These are phyloP conservation scores for Apiosordaria backusii DNA, from an alignment of 495 filamentous ascomycete genomes.

Conservation along the genomic window DNA sequence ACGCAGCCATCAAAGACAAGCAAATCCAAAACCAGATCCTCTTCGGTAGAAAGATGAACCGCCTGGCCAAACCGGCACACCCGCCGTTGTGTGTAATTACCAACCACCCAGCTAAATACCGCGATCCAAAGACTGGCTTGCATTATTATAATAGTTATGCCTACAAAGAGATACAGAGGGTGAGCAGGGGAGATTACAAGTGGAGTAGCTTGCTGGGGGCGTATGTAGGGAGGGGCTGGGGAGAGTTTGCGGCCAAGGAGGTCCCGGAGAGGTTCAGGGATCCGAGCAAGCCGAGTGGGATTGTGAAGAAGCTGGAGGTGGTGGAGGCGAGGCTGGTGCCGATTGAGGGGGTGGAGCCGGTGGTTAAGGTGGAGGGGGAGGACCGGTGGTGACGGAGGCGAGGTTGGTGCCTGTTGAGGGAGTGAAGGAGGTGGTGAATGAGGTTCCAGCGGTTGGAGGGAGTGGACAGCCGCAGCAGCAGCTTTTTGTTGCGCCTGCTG, in stretches of 20 bases:
- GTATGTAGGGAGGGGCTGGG: constrained; percentile 66
- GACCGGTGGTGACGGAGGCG: background rate
- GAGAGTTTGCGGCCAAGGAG: constrained; percentile 56
- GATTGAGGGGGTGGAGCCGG: constrained; percentile 8
- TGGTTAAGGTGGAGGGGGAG: constrained; percentile 1
- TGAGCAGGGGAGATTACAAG: constrained; percentile 61
- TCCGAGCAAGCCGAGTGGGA: constrained; percentile 26
- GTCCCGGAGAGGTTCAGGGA: constrained; percentile 66
- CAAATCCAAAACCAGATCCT: constrained; percentile 53
- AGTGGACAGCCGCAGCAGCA: background rate
- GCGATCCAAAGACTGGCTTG: constrained; percentile 72
- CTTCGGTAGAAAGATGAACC: constrained; percentile 52
- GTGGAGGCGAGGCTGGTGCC: constrained; percentile 5
- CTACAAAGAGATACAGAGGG: constrained; percentile 66
- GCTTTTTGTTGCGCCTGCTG: background rate
- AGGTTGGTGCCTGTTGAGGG: background rate
- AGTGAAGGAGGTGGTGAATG: no score
- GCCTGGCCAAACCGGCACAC: constrained; percentile 47
- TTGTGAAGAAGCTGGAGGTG: constrained; percentile 11
- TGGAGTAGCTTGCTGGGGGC: constrained; percentile 75
- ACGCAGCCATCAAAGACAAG: constrained; percentile 51
- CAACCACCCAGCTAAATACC: constrained; percentile 69
- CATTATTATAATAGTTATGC: constrained; percentile 72
- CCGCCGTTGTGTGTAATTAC: constrained; percentile 71
- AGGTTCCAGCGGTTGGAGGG: no score